Base-by-base conservation (phyloP, 768 basidiomycete species). In the Agaricus subrufescens region DNA sequence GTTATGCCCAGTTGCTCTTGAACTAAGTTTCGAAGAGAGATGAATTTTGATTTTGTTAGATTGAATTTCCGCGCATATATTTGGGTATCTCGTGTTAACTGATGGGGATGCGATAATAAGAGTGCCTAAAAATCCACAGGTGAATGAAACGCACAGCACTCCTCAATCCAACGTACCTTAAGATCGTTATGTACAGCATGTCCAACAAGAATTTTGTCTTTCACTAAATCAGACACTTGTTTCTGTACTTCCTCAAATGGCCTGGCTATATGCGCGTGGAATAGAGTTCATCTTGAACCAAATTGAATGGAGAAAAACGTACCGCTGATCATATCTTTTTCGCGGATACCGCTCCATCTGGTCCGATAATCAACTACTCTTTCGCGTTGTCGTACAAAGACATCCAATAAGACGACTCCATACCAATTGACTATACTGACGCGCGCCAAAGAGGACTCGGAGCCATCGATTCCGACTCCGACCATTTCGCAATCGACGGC, bases 401-500 rank as follows among this genome's bases (percentile, higher is more conserved):
- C 87, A 63, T 98, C 95, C 60, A 97, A 67, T 42, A 87, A 73
- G 27, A 90, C 76, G 1, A 78, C 84, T 0, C 96, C 96, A 58
- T 91, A 75, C 66, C 84, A 96, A 69, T 98, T 96, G 55, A 98
- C 93, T 40, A 97, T 66, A 50, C 89, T 91, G 60, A 96, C 90
- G 31, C 95, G 85, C 1, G 94, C 95, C 12, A 97, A 79, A 0
- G 88, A 86, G 0, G 90, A 93, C 66, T 96, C 92, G 2, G 70
- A 70, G 23, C 91, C 92, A 26, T 86, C 78, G n/a, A 83, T 77
- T 0, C 94, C 94, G n/a, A 96, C 81, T 4, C 94, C 94, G 10
- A 98, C 95, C 94, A 98, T 97, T 71, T 98, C 96, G 63, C 96
- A 98, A 70, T 99, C 96, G 29, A 99, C 74, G 0, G 93, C 85